Base-by-base conservation (phyloP, 371 early-diverging fungal genomes). In the Mortierella sp. region DNA sequence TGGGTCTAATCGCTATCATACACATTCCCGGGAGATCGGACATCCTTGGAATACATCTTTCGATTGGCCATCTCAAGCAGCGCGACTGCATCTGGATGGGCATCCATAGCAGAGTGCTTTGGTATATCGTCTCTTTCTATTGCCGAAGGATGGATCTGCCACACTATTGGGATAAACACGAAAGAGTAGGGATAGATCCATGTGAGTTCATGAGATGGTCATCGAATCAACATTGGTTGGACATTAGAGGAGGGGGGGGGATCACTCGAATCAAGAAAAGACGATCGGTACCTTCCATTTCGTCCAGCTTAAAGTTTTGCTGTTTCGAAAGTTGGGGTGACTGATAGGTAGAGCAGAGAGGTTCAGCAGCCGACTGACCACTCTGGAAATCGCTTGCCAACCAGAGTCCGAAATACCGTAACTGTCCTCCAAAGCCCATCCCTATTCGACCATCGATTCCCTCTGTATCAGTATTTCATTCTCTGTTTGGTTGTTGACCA, bases 41-140 rank as follows among this genome's bases (percentile, higher is more conserved):
- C 83, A 52, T 90, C 87, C 65, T 91, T 91, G 14, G 93, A 92
- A 68, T 94, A 93, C 86, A 96, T 87, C 53, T 88, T 89, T 57
- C 87, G 89, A 66, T 86, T 94, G 4, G 94, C 92, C 95, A 97
- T 93, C 81, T 97, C 96, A 70, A 96, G 84, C 60, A 97, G 80
- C 7, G 94, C 93, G 60, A 90, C 89, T 7, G 93, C 92, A 23
- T 92, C 92, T 0, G 92, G 84, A 62, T 92, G 84, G 5, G 82
- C 62, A 52, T 88, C 87, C 55, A 96, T 76, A 2, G 89, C 88
- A 19, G 93, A 92, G 57, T 82, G 82, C 45, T 85, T 83, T 6
- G 80, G 80, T 11, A 55, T 72, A 19, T 89, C 89, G 37, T 92
- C 90, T 1, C 83, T 84, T 21, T 93, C 91, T 18, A 84, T 72